Percentiles rank a stretch among this genome's conserved stretches.
Conservation (phyloP, 2,329 filamentous ascomycete genomes). For the Xylariaceae sp. region DNA sequence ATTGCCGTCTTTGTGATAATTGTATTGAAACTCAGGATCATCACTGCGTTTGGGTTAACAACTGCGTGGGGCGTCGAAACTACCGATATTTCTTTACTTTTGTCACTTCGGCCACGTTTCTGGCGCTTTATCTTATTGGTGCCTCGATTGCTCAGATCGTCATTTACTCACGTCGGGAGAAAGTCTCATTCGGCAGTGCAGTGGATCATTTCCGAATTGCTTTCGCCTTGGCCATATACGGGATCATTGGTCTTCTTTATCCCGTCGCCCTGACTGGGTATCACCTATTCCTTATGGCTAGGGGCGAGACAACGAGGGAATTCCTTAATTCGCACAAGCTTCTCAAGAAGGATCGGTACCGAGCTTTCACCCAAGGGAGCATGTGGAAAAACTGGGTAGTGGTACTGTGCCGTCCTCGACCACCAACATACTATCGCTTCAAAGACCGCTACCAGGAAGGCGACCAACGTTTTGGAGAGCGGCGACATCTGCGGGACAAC, state of each 20-base stretch:
- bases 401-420: constrained; percentile 82
- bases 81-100: constrained; percentile 98
- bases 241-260: constrained; percentile 76
- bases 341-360: constrained; percentile 85
- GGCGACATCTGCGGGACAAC: constrained; percentile 57
- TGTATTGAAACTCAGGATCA: constrained; percentile 98
- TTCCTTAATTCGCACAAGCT: constrained; percentile 98
- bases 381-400: constrained; percentile 79
- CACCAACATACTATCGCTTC: constrained; percentile 89
- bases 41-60: constrained; percentile 99
- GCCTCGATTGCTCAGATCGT: constrained; percentile 83
- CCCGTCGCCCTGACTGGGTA: constrained; percentile 85
- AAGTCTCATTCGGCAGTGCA: constrained; percentile 71
- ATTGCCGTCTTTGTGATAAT: constrained; percentile 96
- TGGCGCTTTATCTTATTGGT: constrained; percentile 77
- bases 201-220: constrained; percentile 77
- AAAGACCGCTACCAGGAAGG: constrained; percentile 78
- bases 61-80: constrained; percentile 94
- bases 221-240: constrained; percentile 89
- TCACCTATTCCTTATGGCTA: constrained; percentile 87
- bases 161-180: constrained; percentile 69
- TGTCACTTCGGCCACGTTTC: constrained; percentile 77
- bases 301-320: constrained; percentile 94
- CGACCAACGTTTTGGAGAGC: constrained; percentile 79
- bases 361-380: constrained; percentile 84